These are phyloP conservation scores for Epichloe gansuensis DNA, from an alignment of 2,329 filamentous ascomycete species.

Conservation along the genomic window DNA sequence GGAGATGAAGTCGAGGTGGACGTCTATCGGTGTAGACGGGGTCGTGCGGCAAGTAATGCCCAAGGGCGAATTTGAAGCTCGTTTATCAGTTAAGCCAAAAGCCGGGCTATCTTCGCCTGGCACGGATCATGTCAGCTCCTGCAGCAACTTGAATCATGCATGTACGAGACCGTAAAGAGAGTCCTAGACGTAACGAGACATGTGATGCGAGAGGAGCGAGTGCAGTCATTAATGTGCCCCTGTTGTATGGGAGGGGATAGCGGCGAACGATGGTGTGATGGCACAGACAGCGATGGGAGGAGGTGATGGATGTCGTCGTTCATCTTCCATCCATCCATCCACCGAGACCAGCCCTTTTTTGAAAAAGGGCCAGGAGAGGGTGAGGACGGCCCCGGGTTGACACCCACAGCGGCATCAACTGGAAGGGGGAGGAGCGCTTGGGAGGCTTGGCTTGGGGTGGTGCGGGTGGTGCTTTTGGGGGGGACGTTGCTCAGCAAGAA, in stretches of 20 bases:
- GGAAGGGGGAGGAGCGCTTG: too few relatives aligned
- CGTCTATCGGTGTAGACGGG: neutral
- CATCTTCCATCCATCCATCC: too few relatives aligned
- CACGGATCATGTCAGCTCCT: slow-evolving; percentile 9
- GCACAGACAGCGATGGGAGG: too few relatives aligned
- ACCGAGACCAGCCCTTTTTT: too few relatives aligned
- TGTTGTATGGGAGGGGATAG: neutral
- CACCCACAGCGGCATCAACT: too few relatives aligned
- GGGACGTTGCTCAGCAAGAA: neutral
- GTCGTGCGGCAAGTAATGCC: neutral
- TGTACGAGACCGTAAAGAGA: neutral
- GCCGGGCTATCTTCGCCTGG: slow-evolving; percentile 5
- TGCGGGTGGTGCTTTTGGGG: too few relatives aligned
- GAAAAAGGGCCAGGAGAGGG: too few relatives aligned
- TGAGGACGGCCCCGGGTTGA: too few relatives aligned
- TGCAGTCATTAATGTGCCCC: neutral
- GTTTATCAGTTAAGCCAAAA: neutral
- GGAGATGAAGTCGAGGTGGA: neutral
- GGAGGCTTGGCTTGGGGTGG: too few relatives aligned
- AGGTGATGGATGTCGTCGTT: too few relatives aligned
- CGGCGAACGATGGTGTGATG: neutral
- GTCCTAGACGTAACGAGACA: neutral
- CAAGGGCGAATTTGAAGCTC: neutral
- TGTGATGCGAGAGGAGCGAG: neutral
- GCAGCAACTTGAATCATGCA: slow-evolving; percentile 1